Conservation (phyloP, 495 filamentous ascomycete species). For the Amphirosellinia nigrospora region DNA sequence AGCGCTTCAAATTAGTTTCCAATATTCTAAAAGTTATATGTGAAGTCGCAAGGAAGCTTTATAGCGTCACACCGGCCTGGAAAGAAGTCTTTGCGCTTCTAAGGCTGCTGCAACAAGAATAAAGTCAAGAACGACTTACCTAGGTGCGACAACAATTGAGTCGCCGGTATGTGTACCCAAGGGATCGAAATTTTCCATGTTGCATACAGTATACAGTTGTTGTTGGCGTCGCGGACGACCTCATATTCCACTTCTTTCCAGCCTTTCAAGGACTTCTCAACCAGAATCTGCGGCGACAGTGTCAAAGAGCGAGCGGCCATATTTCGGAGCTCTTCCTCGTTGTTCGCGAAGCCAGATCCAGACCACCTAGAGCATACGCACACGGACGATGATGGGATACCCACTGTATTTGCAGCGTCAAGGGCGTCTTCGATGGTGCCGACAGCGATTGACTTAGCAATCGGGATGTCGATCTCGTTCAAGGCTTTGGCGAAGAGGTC, state of each 20-base stretch:
- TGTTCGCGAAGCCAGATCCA: slow-evolving; percentile 98
- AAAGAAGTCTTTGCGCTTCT: not conserved
- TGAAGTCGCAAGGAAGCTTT: not conserved
- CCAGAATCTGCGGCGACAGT: slow-evolving; percentile 94
- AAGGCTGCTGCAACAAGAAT: not conserved
- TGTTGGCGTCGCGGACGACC: slow-evolving; percentile 88
- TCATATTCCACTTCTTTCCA: slow-evolving; percentile 99
- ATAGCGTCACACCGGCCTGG: not conserved
- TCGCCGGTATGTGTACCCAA: slow-evolving; percentile 96
- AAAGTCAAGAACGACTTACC: not conserved
- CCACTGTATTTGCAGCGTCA: slow-evolving; percentile 80
- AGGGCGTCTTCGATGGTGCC: slow-evolving; percentile 89
- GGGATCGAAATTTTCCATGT: slow-evolving; percentile 99
- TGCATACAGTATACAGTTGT: slow-evolving; percentile 99
- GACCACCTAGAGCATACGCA: slow-evolving; percentile 92
- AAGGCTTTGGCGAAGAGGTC: slow-evolving; percentile 91
- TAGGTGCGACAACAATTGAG: slow-evolving; percentile 92
- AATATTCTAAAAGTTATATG: not conserved
- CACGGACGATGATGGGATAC: slow-evolving; percentile 98
- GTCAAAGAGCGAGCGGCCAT: slow-evolving; percentile 91
- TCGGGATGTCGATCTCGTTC: slow-evolving; percentile 93
- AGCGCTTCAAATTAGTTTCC: not conserved
- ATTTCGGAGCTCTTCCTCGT: slow-evolving; percentile 89
- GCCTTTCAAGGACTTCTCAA: slow-evolving; percentile 99
- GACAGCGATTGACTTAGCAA: slow-evolving; percentile 93